Conservation (phyloP, 2,329 filamentous ascomycete genomes). For the Cercospora zeae-maydis region DNA sequence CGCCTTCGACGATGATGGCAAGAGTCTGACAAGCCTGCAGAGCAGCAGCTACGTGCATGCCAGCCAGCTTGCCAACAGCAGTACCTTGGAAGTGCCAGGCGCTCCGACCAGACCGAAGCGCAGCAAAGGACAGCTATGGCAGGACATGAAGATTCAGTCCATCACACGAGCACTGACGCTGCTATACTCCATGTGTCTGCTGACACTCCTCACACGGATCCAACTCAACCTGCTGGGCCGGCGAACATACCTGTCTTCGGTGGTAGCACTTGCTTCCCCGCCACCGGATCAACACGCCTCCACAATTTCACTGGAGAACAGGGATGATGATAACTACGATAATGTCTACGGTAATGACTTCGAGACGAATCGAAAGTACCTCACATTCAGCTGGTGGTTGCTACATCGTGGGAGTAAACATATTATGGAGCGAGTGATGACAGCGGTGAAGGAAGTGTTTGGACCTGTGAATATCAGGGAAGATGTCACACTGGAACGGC, state of each 20-base stretch:
- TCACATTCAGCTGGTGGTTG: slow-evolving; percentile 98
- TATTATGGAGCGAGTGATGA: slow-evolving; percentile 74
- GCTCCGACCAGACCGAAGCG: slow-evolving; percentile 58
- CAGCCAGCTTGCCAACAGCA: slow-evolving; percentile 63
- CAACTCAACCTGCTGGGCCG: slow-evolving; percentile 96
- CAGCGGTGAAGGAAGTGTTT: slow-evolving; percentile 85
- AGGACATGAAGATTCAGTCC: slow-evolving; percentile 92
- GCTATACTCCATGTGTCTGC: slow-evolving; percentile 82
- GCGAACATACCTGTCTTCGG: slow-evolving; percentile 91
- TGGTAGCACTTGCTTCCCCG: slow-evolving; percentile 80
- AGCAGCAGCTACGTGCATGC: slow-evolving; percentile 81
- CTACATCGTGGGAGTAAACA: slow-evolving; percentile 85
- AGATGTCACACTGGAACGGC: slow-evolving; percentile 73
- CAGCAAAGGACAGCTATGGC: slow-evolving; percentile 92
- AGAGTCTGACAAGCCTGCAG: slow-evolving; percentile 69
- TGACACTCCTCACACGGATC: slow-evolving; percentile 88
- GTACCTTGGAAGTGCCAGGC: slow-evolving; percentile 19
- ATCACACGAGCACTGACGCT: slow-evolving; percentile 88
- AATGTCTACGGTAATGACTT: slow-evolving; percentile 89
- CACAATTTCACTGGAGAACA: slow-evolving; percentile 85
- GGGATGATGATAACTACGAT: slow-evolving; percentile 81
- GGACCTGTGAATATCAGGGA: slow-evolving; percentile 85
- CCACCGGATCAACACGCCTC: slow-evolving; percentile 59
- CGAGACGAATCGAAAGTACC: slow-evolving; percentile 89
- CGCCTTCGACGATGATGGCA: slow-evolving; percentile 75